phyloP scores from a whole-genome alignment of 179 eudicot genomes.

The Actinidia chinensis region DNA sequence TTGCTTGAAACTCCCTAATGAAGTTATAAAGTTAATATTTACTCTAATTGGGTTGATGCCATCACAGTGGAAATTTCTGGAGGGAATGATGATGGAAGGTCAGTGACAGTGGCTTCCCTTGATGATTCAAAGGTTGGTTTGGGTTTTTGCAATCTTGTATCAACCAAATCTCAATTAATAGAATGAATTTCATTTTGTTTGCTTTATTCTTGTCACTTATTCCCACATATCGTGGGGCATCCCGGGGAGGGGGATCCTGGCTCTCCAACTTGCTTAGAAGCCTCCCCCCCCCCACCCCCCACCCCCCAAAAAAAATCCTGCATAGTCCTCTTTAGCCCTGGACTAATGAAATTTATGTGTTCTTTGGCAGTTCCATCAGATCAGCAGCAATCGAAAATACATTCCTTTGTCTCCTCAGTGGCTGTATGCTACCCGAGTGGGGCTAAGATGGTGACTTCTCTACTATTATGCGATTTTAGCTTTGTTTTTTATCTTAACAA shows the following conservation, averaged over 20 bases:
- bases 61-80: slow-evolving; percentile 34
- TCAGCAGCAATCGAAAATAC: slow-evolving; percentile 64
- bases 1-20: not conserved
- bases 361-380: slow-evolving; percentile 39
- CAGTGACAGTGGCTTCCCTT: slow-evolving; percentile 42
- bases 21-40: not conserved
- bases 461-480: not conserved
- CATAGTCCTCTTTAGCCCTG: too few species aligned
- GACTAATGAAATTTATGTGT: slow-evolving; percentile 9
- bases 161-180: too few species aligned
- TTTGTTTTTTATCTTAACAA: not conserved
- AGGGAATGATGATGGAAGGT: slow-evolving; percentile 60
- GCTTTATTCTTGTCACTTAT: not conserved
- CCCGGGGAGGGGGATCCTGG: too few species aligned
- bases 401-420: slow-evolving; percentile 98
- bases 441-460: slow-evolving; percentile 55
- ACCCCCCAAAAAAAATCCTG: too few species aligned
- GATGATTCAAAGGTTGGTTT: slow-evolving; percentile 73
- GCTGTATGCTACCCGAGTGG: slow-evolving; percentile 86
- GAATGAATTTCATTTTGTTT: not conserved
- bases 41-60: slow-evolving; percentile 9
- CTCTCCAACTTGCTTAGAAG: too few species aligned
- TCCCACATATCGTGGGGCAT: too few species aligned
- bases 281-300: too few species aligned
- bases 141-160: not conserved